Conservation (phyloP, 2,329 filamentous ascomycete genomes). For the Colletotrichum simmondsii region DNA sequence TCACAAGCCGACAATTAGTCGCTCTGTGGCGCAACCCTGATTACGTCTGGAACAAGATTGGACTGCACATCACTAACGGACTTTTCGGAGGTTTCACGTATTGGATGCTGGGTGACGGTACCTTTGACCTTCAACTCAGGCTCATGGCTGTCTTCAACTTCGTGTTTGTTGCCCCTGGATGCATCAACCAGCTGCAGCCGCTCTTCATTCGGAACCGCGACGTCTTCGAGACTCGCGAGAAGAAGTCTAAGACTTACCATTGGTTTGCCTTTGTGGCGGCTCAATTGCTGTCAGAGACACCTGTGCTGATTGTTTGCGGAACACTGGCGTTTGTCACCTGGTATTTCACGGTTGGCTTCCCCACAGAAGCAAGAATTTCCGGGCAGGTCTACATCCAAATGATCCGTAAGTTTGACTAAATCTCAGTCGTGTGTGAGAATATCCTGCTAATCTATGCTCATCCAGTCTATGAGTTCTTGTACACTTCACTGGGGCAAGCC, state of each 20-base stretch:
- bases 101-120: conserved; percentile 56
- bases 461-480: conserved; percentile 50
- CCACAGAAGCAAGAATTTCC: conserved; percentile 36
- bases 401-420: not conserved
- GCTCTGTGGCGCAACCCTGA: conserved; percentile 39
- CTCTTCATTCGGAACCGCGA: conserved; percentile 59
- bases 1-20: conserved; percentile 24
- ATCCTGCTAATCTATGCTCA: not conserved
- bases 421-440: too few species aligned
- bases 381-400: conserved; percentile 41
- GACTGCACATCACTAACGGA: conserved; percentile 44
- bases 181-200: conserved; percentile 60
- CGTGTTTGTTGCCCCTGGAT: conserved; percentile 61
- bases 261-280: conserved; percentile 60
- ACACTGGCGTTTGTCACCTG: conserved; percentile 57
- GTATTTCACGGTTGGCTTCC: conserved; percentile 55
- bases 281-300: conserved; percentile 57
- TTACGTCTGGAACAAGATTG: conserved; percentile 58
- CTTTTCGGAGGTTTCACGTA: conserved; percentile 54
- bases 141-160: conserved; percentile 64
- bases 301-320: conserved; percentile 55
- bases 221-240: conserved; percentile 61
- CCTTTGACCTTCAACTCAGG: conserved; percentile 51
- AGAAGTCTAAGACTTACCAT: conserved; percentile 62
- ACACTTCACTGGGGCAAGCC: conserved; percentile 53